Conservation (phyloP, 2,329 filamentous ascomycete species). For the Trichophaea hybrida region DNA sequence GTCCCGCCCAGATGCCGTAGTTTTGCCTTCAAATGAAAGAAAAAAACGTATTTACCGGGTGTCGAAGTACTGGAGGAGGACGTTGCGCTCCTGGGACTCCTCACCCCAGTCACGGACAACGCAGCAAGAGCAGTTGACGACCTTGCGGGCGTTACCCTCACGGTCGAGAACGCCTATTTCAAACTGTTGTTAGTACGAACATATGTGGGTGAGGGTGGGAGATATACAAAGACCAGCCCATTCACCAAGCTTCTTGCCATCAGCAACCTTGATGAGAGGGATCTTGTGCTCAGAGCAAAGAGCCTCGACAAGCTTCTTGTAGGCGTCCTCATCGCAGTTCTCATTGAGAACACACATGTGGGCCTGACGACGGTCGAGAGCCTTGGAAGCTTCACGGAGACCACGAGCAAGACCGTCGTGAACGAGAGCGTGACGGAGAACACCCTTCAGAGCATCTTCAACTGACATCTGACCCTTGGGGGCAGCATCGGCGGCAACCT, state of each 20-base stretch:
- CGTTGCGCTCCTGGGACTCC: constrained; percentile 96
- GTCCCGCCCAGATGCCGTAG: not conserved
- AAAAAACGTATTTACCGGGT: constrained; percentile 36
- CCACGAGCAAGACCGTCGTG: constrained; percentile 98
- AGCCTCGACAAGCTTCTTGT: constrained; percentile 99
- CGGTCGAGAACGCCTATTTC: constrained; percentile 82
- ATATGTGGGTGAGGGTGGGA: constrained; percentile 9
- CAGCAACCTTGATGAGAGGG: constrained; percentile 97
- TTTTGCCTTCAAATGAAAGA: not conserved
- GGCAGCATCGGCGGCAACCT: constrained; percentile 80
- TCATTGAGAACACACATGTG: constrained; percentile 99
- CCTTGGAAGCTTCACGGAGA: constrained; percentile 96
- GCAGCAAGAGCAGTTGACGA: constrained; percentile 99
- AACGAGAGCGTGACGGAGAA: constrained; percentile 96
- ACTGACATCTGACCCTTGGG: constrained; percentile 88
- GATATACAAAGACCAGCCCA: constrained; percentile 98
- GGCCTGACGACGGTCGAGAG: constrained; percentile 93
- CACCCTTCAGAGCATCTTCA: constrained; percentile 95
- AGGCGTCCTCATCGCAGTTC: constrained; percentile 98
- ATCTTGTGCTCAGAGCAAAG: constrained; percentile 99
- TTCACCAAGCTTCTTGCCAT: constrained; percentile 99
- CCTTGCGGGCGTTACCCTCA: constrained; percentile 98
- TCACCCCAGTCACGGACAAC: constrained; percentile 99
- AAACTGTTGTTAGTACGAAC: not conserved
- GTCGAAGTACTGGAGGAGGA: constrained; percentile 99